Evolutionary conservation across 108 stramenopile genomes (phyloP).

Genomic region (Cyclotella baltica): DNA sequence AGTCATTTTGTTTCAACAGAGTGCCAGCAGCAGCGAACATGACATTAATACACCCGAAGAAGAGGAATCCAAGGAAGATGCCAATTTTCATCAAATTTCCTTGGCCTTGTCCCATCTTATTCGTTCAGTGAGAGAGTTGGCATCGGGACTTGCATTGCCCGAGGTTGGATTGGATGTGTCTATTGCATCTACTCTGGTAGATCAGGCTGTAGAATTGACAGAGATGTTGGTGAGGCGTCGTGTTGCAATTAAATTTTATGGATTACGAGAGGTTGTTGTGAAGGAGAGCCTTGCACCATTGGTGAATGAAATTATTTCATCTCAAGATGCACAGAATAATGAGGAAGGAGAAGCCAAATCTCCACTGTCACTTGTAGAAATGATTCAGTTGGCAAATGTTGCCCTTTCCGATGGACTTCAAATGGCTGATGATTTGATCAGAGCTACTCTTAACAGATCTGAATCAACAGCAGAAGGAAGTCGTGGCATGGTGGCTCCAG

Average conservation of each 20-base stretch:
- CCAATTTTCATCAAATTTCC: slow-evolving; percentile 66
- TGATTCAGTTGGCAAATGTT: slow-evolving; percentile 73
- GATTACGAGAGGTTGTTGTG: slow-evolving; percentile 61
- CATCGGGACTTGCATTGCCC: slow-evolving; percentile 74
- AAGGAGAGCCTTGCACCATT: slow-evolving; percentile 78
- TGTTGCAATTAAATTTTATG: slow-evolving; percentile 73
- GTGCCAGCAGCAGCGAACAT: slow-evolving; percentile 4
- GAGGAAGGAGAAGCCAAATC: slow-evolving; percentile 36
- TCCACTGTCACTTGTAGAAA: slow-evolving; percentile 42
- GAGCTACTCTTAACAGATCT: slow-evolving; percentile 60
- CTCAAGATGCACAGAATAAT: slow-evolving; percentile 32
- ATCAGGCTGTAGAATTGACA: slow-evolving; percentile 70
- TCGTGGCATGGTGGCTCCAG: slow-evolving; percentile 39
- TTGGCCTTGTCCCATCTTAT: slow-evolving; percentile 64
- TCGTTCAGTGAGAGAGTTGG: slow-evolving; percentile 72
- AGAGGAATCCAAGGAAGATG: slow-evolving; percentile 59
- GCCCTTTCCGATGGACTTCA: slow-evolving; percentile 83
- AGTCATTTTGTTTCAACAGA: slow-evolving; percentile 54
- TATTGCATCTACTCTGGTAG: slow-evolving; percentile 71
- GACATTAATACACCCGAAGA: slow-evolving; percentile 49
- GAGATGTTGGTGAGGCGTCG: slow-evolving; percentile 76
- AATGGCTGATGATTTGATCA: slow-evolving; percentile 83
- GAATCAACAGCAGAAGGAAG: slow-evolving; percentile 26
- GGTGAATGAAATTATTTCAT: slow-evolving; percentile 36
- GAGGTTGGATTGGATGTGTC: slow-evolving; percentile 72